Conservation (phyloP, 352 stramenopile genomes). For the Pythium monospermum region DNA sequence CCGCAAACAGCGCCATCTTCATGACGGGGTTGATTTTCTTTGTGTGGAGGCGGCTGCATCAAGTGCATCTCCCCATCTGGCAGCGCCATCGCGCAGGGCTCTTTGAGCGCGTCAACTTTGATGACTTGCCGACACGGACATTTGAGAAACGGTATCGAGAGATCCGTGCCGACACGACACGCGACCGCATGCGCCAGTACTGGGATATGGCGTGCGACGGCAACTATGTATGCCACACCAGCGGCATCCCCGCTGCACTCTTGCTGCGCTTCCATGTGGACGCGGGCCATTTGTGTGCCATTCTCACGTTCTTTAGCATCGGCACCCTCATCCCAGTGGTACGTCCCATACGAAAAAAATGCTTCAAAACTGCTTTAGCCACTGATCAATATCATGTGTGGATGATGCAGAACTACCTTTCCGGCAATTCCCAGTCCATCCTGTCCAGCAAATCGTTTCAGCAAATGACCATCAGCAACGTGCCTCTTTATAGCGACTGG, state of each 20-base stretch:
- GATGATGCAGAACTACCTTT: slow-evolving; percentile 55
- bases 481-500: slow-evolving; percentile 71
- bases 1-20: slow-evolving; percentile 59
- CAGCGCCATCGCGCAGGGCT: slow-evolving; percentile 46
- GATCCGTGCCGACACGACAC: slow-evolving; percentile 32
- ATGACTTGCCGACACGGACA: slow-evolving; percentile 31
- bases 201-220: slow-evolving; percentile 37
- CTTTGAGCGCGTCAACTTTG: slow-evolving; percentile 75
- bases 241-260: slow-evolving; percentile 63
- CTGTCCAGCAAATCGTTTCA: slow-evolving; percentile 48
- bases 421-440: slow-evolving; percentile 34
- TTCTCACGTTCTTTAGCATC: slow-evolving; percentile 66
- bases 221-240: slow-evolving; percentile 55
- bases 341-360: slow-evolving; percentile 12
- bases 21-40: slow-evolving; percentile 52
- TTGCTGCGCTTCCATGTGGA: slow-evolving; percentile 63
- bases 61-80: slow-evolving; percentile 57
- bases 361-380: too few species aligned
- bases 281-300: slow-evolving; percentile 50
- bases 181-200: slow-evolving; percentile 45
- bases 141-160: slow-evolving; percentile 50
- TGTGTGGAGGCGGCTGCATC: slow-evolving; percentile 47
- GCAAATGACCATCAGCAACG: slow-evolving; percentile 79
- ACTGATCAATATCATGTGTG: too few species aligned
- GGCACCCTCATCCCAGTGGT: slow-evolving; percentile 72